Conservation (phyloP, 1,284 basidiomycete genomes). For the Pascua guehoae region DNA sequence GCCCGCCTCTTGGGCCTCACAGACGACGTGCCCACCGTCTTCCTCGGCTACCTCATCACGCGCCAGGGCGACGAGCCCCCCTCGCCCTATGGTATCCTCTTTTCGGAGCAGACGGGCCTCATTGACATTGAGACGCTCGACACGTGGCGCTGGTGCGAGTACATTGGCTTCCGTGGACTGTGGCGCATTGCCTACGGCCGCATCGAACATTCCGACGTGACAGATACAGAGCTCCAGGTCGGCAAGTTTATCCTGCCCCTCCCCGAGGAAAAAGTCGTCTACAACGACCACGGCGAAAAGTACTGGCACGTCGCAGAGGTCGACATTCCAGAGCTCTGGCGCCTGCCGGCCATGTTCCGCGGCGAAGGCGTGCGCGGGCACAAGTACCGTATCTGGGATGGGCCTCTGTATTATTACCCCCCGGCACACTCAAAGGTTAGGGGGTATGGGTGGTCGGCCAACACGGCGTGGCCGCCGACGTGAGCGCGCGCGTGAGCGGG, state of each 20-base stretch:
- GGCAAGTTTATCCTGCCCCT: slow-evolving; percentile 73
- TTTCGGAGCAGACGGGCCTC: slow-evolving; percentile 41
- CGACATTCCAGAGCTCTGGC: slow-evolving; percentile 56
- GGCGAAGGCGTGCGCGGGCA: slow-evolving; percentile 34
- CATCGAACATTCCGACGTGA: slow-evolving; percentile 42
- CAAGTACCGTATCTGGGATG: slow-evolving; percentile 32
- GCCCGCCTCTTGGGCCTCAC: slow-evolving; percentile 72
- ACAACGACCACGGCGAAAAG: slow-evolving; percentile 61
- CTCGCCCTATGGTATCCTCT: slow-evolving; percentile 77
- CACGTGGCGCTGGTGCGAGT: slow-evolving; percentile 67
- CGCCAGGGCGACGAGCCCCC: slow-evolving; percentile 68
- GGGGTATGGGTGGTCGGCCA: slow-evolving; percentile 29
- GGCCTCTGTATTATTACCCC: slow-evolving; percentile 48
- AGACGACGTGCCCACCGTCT: slow-evolving; percentile 74
- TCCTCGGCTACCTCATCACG: slow-evolving; percentile 80
- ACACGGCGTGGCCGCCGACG: slow-evolving; percentile 8
- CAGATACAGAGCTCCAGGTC: slow-evolving; percentile 54
- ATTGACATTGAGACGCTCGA: slow-evolving; percentile 56
- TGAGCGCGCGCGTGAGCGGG: background rate
- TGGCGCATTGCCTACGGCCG: slow-evolving; percentile 62
- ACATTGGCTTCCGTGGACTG: slow-evolving; percentile 76
- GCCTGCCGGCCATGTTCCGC: slow-evolving; percentile 42
- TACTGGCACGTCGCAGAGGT: slow-evolving; percentile 67
- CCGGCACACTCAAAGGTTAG: slow-evolving; percentile 32
- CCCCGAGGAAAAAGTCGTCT: slow-evolving; percentile 56